Conservation (phyloP, 208 protist genomes). For the Leishmania gerbilli region DNA sequence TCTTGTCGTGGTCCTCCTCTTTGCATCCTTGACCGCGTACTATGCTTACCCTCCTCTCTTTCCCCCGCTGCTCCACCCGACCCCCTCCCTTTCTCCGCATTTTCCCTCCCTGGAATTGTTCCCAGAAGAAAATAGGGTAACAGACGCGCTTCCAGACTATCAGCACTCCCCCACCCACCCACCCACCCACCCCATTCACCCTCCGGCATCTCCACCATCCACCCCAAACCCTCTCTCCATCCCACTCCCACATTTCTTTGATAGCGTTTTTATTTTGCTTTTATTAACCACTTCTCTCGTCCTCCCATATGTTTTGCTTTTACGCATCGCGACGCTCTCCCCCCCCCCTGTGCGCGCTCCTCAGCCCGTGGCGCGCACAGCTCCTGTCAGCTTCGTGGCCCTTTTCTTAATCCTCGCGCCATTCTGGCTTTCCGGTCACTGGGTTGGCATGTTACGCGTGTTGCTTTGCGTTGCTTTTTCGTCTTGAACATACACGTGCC, state of each 20-base stretch:
- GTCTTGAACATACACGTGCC: too few relatives aligned
- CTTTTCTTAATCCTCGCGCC: neutral
- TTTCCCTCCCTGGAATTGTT: neutral
- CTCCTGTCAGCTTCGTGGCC: constrained; percentile 9
- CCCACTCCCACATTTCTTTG: neutral
- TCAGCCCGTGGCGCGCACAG: neutral
- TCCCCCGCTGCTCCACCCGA: neutral
- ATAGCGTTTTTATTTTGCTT: neutral
- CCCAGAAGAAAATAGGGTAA: neutral
- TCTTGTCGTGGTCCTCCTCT: neutral
- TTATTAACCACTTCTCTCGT: neutral
- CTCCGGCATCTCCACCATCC: neutral
- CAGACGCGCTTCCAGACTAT: neutral
- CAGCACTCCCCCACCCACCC: neutral
- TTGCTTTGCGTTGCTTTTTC: too few relatives aligned
- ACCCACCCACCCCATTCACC: neutral
- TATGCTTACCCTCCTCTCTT: neutral
- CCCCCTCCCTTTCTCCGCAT: neutral
- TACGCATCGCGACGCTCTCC: neutral
- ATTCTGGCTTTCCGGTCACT: too few relatives aligned
- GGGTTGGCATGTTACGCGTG: too few relatives aligned
- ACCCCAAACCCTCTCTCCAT: neutral
- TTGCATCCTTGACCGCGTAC: neutral
- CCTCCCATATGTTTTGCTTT: too few relatives aligned
- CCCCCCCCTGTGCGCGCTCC: neutral